These are phyloP conservation scores for Diaporthe humulicola DNA, from an alignment of 2,329 filamentous ascomycete genomes.

Conservation along the genomic window DNA sequence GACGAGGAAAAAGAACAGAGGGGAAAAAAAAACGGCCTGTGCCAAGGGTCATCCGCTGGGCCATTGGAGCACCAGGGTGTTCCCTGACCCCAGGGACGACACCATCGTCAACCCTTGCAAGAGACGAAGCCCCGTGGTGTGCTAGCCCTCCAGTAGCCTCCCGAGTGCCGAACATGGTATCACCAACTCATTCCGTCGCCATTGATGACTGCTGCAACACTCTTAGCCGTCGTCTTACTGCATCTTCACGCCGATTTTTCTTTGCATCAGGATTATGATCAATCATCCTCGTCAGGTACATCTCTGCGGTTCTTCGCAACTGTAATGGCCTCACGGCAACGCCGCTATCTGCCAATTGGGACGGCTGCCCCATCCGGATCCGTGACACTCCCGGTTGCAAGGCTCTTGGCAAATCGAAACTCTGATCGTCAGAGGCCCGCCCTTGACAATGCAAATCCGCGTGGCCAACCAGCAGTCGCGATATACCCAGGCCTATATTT, in stretches of 20 bases:
- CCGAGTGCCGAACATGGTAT: constrained; percentile 10
- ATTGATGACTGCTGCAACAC: constrained; percentile 1
- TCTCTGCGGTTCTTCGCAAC: not conserved
- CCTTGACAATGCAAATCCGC: constrained; percentile 17
- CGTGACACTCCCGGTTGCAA: constrained; percentile 37
- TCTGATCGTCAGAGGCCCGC: constrained; percentile 26
- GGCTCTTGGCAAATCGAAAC: constrained; percentile 37
- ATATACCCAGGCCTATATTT: not conserved
- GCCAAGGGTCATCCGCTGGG: constrained; percentile 14
- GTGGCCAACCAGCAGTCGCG: constrained; percentile 2
- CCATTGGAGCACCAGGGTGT: not conserved
- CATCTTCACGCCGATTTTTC: not conserved
- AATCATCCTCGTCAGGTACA: not conserved
- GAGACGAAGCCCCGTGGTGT: not conserved
- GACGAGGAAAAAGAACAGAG: not conserved
- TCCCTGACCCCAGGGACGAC: not conserved
- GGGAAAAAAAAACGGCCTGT: not conserved
- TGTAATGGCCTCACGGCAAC: not conserved
- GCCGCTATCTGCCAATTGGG: constrained; percentile 13
- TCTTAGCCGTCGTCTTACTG: not conserved
- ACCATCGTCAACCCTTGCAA: not conserved
- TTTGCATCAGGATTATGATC: not conserved
- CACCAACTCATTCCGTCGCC: not conserved
- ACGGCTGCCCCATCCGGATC: constrained; percentile 27
- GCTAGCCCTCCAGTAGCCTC: constrained; percentile 18